These are phyloP conservation scores for Pseudogymnoascus sp. DNA, from an alignment of 2,329 filamentous ascomycete genomes.

Conservation along the genomic window DNA sequence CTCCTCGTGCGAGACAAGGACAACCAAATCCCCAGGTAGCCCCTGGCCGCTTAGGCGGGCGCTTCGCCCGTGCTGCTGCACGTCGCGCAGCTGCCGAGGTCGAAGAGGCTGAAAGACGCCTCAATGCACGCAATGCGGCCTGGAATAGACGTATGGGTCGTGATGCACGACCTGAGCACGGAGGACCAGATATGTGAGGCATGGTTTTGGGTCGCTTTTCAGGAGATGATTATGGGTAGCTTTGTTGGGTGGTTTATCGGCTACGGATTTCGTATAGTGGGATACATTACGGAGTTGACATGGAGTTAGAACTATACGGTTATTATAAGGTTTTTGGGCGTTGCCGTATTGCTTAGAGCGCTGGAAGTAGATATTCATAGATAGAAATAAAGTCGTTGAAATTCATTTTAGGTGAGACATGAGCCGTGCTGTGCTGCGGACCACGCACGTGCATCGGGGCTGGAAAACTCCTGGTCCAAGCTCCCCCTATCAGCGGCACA, in stretches of 20 bases:
- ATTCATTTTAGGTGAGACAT: background rate
- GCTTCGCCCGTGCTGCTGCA: background rate
- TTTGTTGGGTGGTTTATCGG: background rate
- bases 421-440: background rate
- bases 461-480: conserved; percentile 1
- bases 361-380: background rate
- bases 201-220: background rate
- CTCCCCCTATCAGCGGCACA: conserved; percentile 5
- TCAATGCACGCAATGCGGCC: background rate
- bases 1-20: conserved; percentile 14
- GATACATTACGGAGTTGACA: background rate
- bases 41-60: background rate
- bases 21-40: background rate
- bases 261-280: background rate
- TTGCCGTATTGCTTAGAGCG: background rate
- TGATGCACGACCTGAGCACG: background rate
- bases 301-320: too few relatives aligned
- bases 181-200: background rate
- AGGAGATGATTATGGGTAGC: background rate
- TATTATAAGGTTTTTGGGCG: background rate
- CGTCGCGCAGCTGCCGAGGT: background rate
- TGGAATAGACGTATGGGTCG: conserved; percentile 8
- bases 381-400: background rate
- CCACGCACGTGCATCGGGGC: background rate
- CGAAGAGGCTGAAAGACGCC: background rate